phyloP scores from a whole-genome alignment of 495 filamentous ascomycete genomes.

The Penicillium verhagenii region DNA sequence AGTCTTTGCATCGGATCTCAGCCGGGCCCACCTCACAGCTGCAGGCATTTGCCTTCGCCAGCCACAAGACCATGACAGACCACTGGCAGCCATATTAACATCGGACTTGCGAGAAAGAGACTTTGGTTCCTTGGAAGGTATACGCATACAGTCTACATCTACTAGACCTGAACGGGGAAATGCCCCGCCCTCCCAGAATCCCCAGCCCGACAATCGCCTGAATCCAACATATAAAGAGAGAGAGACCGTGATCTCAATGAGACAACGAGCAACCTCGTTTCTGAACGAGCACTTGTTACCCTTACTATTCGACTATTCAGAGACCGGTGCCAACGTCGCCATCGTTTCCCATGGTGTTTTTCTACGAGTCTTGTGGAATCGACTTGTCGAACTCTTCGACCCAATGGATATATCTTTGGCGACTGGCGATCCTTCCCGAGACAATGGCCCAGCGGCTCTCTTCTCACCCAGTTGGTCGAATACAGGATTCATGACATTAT shows the following conservation, averaged over 20 bases:
- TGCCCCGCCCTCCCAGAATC: neutral
- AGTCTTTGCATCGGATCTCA: conserved; percentile 78
- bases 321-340: conserved; percentile 44
- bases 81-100: conserved; percentile 15
- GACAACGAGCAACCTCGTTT: conserved; percentile 58
- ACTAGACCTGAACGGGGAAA: neutral
- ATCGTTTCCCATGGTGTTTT: conserved; percentile 82
- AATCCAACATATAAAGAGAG: conserved; percentile 20
- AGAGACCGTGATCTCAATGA: conserved; percentile 60
- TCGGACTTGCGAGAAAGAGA: conserved; percentile 26
- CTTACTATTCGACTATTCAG: conserved; percentile 40
- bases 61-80: neutral
- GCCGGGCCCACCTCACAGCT: conserved; percentile 65
- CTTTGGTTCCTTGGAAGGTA: conserved; percentile 29
- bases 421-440: neutral
- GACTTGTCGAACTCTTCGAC: conserved; percentile 55
- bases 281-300: conserved; percentile 59
- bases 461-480: conserved; percentile 59
- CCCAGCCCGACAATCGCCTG: neutral
- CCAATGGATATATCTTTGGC: conserved; percentile 32
- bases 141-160: neutral
- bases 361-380: conserved; percentile 63
- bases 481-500: conserved; percentile 60
- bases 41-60: conserved; percentile 25
- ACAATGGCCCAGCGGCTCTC: conserved; percentile 13